phyloP scores from a whole-genome alignment of 495 filamentous ascomycete species.

The Xylaria grammica region DNA sequence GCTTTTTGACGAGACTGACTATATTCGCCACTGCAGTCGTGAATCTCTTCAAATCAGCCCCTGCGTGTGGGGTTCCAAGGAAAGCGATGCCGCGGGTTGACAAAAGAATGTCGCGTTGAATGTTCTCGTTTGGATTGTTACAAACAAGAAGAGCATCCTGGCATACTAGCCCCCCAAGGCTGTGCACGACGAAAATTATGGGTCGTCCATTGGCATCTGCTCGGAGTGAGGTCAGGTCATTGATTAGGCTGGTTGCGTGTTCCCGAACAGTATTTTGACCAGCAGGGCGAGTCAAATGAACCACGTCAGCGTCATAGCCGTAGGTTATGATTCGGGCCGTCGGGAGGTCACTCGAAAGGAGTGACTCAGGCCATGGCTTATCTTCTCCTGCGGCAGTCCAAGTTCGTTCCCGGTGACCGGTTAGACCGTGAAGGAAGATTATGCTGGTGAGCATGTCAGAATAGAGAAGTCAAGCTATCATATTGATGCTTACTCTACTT shows the following conservation, averaged over 20 bases:
- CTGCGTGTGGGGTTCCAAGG: conserved; percentile 49
- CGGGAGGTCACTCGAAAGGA: conserved; percentile 30
- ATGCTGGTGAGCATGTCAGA: conserved; percentile 20
- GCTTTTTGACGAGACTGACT: conserved; percentile 31
- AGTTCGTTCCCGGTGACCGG: conserved; percentile 35
- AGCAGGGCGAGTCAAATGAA: conserved; percentile 23
- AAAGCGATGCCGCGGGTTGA: conserved; percentile 46
- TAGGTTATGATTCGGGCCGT: conserved; percentile 34
- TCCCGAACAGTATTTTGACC: conserved; percentile 29
- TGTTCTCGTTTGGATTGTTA: conserved; percentile 16
- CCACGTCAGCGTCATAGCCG: conserved; percentile 34
- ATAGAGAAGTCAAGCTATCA: too few relatives aligned
- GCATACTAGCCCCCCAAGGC: conserved; percentile 49
- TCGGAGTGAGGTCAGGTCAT: conserved; percentile 25
- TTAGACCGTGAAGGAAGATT: conserved; percentile 40
- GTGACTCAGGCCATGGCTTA: conserved; percentile 33
- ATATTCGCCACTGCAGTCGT: conserved; percentile 23
- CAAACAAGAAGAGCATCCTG: conserved; percentile 29
- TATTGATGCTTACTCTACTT: too few relatives aligned
- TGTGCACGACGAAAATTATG: conserved; percentile 41
- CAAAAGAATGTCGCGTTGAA: conserved; percentile 29
- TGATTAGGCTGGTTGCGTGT: conserved; percentile 29
- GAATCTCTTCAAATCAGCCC: conserved; percentile 43
- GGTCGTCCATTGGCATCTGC: conserved; percentile 26
- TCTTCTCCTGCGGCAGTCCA: conserved; percentile 30